Evolutionary conservation across 306 rosid species (phyloP).

Genomic region (Vigna mungo): DNA sequence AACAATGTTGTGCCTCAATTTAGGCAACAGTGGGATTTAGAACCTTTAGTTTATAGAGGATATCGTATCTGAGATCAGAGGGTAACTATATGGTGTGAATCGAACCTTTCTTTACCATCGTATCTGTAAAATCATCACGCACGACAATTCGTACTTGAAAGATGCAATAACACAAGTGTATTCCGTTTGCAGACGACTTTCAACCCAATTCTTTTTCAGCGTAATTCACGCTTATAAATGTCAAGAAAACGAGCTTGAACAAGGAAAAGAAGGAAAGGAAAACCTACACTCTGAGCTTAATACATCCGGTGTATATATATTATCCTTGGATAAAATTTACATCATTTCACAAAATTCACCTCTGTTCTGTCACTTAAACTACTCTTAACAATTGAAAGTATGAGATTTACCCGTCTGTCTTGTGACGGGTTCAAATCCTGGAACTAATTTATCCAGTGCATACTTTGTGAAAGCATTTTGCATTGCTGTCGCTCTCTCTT

Average conservation of each 20-base stretch:
- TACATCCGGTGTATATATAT: constrained; percentile 21
- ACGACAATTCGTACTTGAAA: too few species aligned
- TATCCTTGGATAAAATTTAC: constrained; percentile 33
- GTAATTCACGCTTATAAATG: not conserved
- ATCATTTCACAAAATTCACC: constrained; percentile 32
- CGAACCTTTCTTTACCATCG: too few species aligned
- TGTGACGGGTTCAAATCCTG: not conserved
- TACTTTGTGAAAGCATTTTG: not conserved
- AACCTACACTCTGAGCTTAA: not conserved
- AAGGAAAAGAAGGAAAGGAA: not conserved
- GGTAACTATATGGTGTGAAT: too few species aligned
- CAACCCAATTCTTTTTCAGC: too few species aligned
- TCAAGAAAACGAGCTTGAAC: not conserved
- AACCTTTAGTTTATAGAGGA: too few species aligned
- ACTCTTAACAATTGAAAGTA: constrained; percentile 31
- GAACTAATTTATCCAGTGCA: not conserved
- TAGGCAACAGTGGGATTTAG: too few species aligned
- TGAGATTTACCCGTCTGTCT: constrained; percentile 8
- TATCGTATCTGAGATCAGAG: too few species aligned
- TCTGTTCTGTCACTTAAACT: constrained; percentile 15
- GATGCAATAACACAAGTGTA: too few species aligned
- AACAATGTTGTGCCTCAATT: too few species aligned
- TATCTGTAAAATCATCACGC: too few species aligned
- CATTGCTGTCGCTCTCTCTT: not conserved
- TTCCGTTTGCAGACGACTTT: too few species aligned